Evolutionary conservation across 768 basidiomycete genomes (phyloP), one percentile per base, ranked within the genome.

Genomic region (Hericium erinaceus): DNA sequence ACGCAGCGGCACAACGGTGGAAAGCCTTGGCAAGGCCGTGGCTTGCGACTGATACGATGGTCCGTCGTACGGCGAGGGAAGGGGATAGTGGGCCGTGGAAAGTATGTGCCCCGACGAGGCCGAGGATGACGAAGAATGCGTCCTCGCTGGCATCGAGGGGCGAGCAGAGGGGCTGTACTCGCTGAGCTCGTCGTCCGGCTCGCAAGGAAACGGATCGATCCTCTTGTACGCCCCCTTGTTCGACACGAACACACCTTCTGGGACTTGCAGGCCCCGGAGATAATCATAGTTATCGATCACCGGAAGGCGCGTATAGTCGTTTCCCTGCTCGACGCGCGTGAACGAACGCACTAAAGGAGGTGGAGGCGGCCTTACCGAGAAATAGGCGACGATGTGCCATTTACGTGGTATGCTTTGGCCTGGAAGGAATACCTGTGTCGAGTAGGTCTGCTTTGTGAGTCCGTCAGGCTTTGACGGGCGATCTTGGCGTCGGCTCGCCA

Each of bases 321-420:
- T 79, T 12, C 80, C 83, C 87, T 89, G 59, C 56, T 38, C n/a
- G 52, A 39, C 39, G 39, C 28, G 50, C 28, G 54, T 54, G 55
- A 52, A 57, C 12, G 51, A 57, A 56, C 51, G 38, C n/a, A 12
- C 38, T 41, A 20, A 11, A 56, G 60, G 28, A 26, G 56, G 37
- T 40, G 46, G 48, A 40, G 58, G 48, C 51, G 50, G 54, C 64
- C 79, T 67, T 66, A 89, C 87, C 70, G 82, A 81, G 70, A 90
- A 89, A 74, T 90, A 90, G 49, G 87, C 87, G 57, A 89, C 87
- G 52, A 90, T 79, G 72, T 91, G 88, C 88, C 88, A 91, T 77
- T 89, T 89, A 46, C 81, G 78, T 28, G 78, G 77, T 54, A 78
- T 77, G 56, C 72, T 73, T 40, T 77, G 72, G 52, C 80, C 83